Evolutionary conservation across 108 stramenopile genomes (phyloP).

Genomic region (Cyclotella distinguenda): DNA sequence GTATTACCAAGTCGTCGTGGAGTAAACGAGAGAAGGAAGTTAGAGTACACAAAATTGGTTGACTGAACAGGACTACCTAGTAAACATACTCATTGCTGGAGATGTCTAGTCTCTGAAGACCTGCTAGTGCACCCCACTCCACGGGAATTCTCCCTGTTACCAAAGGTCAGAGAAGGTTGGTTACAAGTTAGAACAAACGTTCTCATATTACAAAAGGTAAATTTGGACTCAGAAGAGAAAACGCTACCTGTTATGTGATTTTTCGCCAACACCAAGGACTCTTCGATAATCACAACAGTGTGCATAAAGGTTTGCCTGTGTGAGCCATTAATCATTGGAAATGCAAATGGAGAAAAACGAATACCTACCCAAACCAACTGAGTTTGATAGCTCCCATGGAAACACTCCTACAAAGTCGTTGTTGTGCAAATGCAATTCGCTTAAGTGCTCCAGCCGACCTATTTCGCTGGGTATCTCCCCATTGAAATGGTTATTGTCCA

Average conservation of each 20-base stretch:
- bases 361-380: constrained; percentile 30
- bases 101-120: constrained; percentile 29
- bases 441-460: constrained; percentile 53
- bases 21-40: too few relatives aligned
- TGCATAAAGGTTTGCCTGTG: too few relatives aligned
- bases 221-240: neutral
- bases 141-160: constrained; percentile 14
- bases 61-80: neutral
- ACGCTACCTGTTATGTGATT: constrained; percentile 30
- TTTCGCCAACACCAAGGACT: constrained; percentile 28
- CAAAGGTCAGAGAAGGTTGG: neutral
- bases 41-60: neutral
- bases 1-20: too few relatives aligned
- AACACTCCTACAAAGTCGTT: constrained; percentile 49
- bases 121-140: constrained; percentile 20
- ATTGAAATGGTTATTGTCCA: constrained; percentile 51
- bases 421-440: constrained; percentile 44
- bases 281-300: neutral
- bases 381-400: constrained; percentile 47
- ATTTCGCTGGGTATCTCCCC: constrained; percentile 46
- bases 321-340: too few relatives aligned
- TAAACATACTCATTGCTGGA: constrained; percentile 25
- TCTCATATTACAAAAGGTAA: neutral
- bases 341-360: too few relatives aligned
- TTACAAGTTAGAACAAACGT: neutral